Base-by-base conservation (phyloP, 2,329 filamentous ascomycete genomes). In the Elsinoe perseae region DNA sequence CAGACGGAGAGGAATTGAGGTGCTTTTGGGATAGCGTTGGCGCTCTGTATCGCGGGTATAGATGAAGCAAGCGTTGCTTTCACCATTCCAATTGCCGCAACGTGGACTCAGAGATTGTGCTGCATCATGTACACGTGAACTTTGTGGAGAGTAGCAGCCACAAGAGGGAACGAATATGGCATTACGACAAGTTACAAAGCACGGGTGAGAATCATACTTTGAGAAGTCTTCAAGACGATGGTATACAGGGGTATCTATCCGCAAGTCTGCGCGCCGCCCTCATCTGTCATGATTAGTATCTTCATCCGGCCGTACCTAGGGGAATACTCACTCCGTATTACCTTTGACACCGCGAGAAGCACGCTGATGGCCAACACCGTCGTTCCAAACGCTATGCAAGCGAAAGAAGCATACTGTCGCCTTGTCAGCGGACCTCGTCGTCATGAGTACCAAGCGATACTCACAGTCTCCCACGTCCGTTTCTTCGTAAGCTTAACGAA, bases 401-500 rank as follows among this genome's bases (percentile, higher is more conserved):
- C 77, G 46, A 79, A 83, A 23, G 82, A 82, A 10, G 88, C 84
- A 59, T 89, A 80, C 59, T 86, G 84, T 78, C 4, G 21, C 34
- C 6, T 4, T 34, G 32, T 59, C 38, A 54, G 40, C 25, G 10
- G 42, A 3, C 3, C 18, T 9, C 32, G 16, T 34, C 16, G n/a
- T 9, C 25, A 2, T 21, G 12, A 27, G 4, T 10, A 32, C 16
- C 4, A 7, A 5, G 8, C 6, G 14, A 21, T 10, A 56, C 54
- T 54, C 27, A 54, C 54, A 20, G 64, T 67, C 60, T 70, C 68
- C 69, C 68, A 70, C 1, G 66, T 68, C 65, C 81, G 85, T 63
- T 84, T 76, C 57, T 84, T 90, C 63, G 88, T 92, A 59, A 98
- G 76, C 73, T 95, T 95, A 67, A 98, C 87, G 70, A 93, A 98